Percentiles rank a stretch among this genome's conserved stretches.
Evolutionary conservation across 1,139 yeast species (phyloP).

Genomic region (Cylindricascospora bacillispora): DNA sequence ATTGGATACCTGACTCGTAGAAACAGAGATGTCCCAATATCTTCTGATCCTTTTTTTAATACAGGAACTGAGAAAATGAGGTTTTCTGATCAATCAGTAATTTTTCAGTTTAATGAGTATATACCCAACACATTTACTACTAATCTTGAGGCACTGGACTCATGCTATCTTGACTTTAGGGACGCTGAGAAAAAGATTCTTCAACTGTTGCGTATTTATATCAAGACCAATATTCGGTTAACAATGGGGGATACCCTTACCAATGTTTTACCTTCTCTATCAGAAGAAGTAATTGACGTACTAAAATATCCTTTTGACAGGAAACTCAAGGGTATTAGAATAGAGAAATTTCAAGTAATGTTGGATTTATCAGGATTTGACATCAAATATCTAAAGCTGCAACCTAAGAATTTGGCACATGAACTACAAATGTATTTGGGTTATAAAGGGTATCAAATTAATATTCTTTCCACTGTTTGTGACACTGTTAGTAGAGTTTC

Average conservation of each 20-base stretch:
- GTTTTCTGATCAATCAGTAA: too few species aligned
- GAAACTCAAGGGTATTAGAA: constrained; percentile 6
- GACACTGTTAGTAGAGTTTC: too few species aligned
- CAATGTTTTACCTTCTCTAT: not conserved
- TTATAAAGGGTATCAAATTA: constrained; percentile 5
- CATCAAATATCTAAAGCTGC: not conserved
- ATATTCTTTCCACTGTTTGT: too few species aligned
- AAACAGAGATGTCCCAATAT: too few species aligned
- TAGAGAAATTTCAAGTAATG: constrained; percentile 9
- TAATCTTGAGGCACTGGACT: constrained; percentile 8
- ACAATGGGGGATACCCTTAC: too few species aligned
- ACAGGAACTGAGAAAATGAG: too few species aligned
- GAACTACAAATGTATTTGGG: constrained; percentile 2
- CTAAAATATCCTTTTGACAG: constrained; percentile 9
- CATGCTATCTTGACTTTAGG: constrained; percentile 7
- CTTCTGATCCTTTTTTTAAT: too few species aligned
- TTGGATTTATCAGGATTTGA: constrained; percentile 3
- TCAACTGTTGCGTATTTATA: not conserved
- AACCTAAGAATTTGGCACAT: not conserved
- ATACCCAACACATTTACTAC: constrained; percentile 8
- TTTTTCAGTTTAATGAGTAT: constrained; percentile 5
- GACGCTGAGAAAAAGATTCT: constrained; percentile 4
- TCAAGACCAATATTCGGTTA: not conserved
- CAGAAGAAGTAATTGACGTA: constrained; percentile 3
- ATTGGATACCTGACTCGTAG: not conserved